These are phyloP conservation scores for Pythium aquatile DNA, from an alignment of 352 stramenopile genomes.

Conservation along the genomic window DNA sequence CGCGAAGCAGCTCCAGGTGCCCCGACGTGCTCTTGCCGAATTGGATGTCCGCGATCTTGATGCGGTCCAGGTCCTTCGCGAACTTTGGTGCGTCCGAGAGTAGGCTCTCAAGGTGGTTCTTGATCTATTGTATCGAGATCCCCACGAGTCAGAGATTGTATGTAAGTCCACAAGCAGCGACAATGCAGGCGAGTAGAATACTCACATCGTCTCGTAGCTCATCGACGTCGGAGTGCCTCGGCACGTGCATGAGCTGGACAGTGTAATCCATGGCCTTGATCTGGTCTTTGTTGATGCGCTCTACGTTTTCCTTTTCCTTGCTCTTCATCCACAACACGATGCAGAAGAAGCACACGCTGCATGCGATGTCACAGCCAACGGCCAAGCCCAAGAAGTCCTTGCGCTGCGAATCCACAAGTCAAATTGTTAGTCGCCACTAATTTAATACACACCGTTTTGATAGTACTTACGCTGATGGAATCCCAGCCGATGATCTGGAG, in stretches of 20 bases:
- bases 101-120: conserved; percentile 56
- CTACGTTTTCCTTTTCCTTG: conserved; percentile 66
- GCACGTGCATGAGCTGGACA: conserved; percentile 69
- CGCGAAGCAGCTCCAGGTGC: conserved; percentile 58
- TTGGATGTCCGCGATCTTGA: conserved; percentile 74
- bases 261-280: conserved; percentile 79
- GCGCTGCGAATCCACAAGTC: conserved; percentile 32
- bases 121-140: conserved; percentile 39
- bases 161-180: not conserved
- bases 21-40: conserved; percentile 70
- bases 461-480: conserved; percentile 58
- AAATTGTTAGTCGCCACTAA: not conserved
- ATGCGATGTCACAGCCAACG: conserved; percentile 68
- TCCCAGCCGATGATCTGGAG: conserved; percentile 81
- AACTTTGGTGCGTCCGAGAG: conserved; percentile 53
- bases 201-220: conserved; percentile 61
- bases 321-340: conserved; percentile 69
- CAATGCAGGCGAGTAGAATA: not conserved
- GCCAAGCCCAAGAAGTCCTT: conserved; percentile 67
- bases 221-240: conserved; percentile 54
- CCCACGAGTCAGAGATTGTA: not conserved
- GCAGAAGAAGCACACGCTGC: conserved; percentile 63
- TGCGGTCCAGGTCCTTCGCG: conserved; percentile 51
- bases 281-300: conserved; percentile 55
- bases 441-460: not conserved